Percentiles rank a stretch among this genome's conserved stretches.
Evolutionary conservation across 257 asterid genomes (phyloP).

Genomic region (Ophiorrhiza pumila): DNA sequence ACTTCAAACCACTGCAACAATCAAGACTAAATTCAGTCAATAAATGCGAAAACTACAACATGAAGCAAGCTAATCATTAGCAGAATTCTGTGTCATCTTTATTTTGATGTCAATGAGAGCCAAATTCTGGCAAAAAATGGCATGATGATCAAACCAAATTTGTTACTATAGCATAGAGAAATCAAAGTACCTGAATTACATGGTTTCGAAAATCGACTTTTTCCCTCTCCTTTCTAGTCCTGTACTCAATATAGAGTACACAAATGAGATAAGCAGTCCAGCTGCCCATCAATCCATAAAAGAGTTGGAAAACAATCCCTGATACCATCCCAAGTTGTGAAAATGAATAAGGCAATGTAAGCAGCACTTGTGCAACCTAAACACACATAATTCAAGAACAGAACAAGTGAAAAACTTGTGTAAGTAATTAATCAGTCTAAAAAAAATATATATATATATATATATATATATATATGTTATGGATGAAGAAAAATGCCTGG

Average conservation of each 20-base stretch:
- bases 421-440: not conserved
- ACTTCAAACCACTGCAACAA: slow-evolving; percentile 85
- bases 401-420: not conserved
- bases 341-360: slow-evolving; percentile 81
- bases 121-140: too few relatives aligned
- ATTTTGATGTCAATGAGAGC: too few relatives aligned
- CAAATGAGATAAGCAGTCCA: slow-evolving; percentile 90
- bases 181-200: slow-evolving; percentile 64
- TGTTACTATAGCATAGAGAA: not conserved
- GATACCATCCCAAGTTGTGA: slow-evolving; percentile 87
- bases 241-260: slow-evolving; percentile 76
- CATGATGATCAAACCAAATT: not conserved
- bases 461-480: not conserved
- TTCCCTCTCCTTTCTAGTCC: slow-evolving; percentile 86
- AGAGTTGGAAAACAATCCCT: slow-evolving; percentile 67
- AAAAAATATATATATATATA: too few relatives aligned
- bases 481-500: slow-evolving; percentile 38
- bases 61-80: too few relatives aligned
- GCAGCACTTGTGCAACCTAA: slow-evolving; percentile 88
- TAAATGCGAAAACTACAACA: not conserved
- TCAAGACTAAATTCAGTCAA: not conserved
- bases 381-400: not conserved
- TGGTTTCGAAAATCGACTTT: slow-evolving; percentile 83
- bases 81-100: too few relatives aligned
- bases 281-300: slow-evolving; percentile 83